phyloP scores from a whole-genome alignment of 1,284 basidiomycete genomes.

The Apiotrichum sp. region DNA sequence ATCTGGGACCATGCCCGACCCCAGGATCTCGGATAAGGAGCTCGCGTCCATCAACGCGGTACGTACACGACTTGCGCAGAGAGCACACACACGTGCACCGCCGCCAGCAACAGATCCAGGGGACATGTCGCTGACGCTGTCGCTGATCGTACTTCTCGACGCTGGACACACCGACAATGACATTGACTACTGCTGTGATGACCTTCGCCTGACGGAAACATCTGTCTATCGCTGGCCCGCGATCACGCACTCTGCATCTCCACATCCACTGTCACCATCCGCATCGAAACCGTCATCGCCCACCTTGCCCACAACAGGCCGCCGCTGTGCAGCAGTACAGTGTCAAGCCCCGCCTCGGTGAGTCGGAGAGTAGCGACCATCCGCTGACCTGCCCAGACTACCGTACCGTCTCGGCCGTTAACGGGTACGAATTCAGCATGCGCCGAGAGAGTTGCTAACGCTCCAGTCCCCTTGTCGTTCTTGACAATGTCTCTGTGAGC shows the following conservation, averaged over 20 bases:
- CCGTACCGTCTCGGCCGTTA: constrained; percentile 91
- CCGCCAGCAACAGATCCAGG: too few relatives aligned
- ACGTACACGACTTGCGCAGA: constrained; percentile 21
- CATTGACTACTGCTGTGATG: too few relatives aligned
- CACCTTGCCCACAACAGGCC: constrained; percentile 21
- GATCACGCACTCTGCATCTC: neutral
- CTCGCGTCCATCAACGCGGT: constrained; percentile 47
- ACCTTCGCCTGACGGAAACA: too few relatives aligned
- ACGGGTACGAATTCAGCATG: constrained; percentile 59
- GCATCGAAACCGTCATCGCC: neutral
- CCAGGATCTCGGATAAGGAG: constrained; percentile 49
- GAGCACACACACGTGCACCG: neutral
- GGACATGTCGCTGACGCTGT: neutral
- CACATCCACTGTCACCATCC: neutral
- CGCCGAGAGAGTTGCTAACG: constrained; percentile 4
- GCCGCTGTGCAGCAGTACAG: constrained; percentile 51
- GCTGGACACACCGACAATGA: too few relatives aligned
- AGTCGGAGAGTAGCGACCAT: constrained; percentile 25
- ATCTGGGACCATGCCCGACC: constrained; percentile 16
- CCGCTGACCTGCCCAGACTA: constrained; percentile 60
- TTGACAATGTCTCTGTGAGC: constrained; percentile 95
- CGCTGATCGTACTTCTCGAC: too few relatives aligned
- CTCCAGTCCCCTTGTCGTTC: constrained; percentile 78
- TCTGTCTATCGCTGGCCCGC: too few relatives aligned
- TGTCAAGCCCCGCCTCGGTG: constrained; percentile 80